Evolutionary conservation across 169 alveolate genomes (phyloP).

Genomic region (Babesia caballi): DNA sequence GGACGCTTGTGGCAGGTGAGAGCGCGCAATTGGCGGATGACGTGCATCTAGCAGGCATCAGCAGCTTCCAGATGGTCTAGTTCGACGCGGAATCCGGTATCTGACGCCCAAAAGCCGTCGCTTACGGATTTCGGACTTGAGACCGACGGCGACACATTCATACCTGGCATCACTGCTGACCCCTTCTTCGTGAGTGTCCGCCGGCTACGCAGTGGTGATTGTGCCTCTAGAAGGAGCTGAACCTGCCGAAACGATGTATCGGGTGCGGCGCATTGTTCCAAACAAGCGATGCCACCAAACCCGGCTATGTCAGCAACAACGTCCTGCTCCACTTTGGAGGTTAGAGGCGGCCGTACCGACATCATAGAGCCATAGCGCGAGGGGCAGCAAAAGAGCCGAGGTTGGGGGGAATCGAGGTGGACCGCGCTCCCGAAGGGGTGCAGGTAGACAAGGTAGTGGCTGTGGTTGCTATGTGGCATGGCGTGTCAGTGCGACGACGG

Average conservation of each 20-base stretch:
- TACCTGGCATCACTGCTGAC: slow-evolving; percentile 61
- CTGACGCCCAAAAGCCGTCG: slow-evolving; percentile 15
- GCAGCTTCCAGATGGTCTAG: neutral
- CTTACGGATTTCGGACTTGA: slow-evolving; percentile 50
- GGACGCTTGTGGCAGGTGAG: neutral
- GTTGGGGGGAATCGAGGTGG: slow-evolving; percentile 71
- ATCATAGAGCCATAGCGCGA: slow-evolving; percentile 8
- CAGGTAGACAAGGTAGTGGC: slow-evolving; percentile 63
- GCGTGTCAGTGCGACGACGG: slow-evolving; percentile 49
- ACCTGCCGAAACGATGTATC: slow-evolving; percentile 58
- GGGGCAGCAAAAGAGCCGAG: slow-evolving; percentile 65
- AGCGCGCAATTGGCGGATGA: neutral
- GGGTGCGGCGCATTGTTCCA: slow-evolving; percentile 78
- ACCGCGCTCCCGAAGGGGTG: slow-evolving; percentile 73
- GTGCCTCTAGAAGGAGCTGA: slow-evolving; percentile 48
- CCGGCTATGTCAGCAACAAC: slow-evolving; percentile 70
- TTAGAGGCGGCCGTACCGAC: neutral
- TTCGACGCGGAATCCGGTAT: neutral
- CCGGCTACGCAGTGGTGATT: neutral
- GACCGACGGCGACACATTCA: slow-evolving; percentile 6
- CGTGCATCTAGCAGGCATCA: neutral
- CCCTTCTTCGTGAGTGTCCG: slow-evolving; percentile 50
- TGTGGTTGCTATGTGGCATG: neutral
- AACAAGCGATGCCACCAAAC: slow-evolving; percentile 63
- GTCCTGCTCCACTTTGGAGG: slow-evolving; percentile 59